These are phyloP conservation scores for Fusarium sp. DNA, from an alignment of 2,329 filamentous ascomycete species.

Conservation along the genomic window DNA sequence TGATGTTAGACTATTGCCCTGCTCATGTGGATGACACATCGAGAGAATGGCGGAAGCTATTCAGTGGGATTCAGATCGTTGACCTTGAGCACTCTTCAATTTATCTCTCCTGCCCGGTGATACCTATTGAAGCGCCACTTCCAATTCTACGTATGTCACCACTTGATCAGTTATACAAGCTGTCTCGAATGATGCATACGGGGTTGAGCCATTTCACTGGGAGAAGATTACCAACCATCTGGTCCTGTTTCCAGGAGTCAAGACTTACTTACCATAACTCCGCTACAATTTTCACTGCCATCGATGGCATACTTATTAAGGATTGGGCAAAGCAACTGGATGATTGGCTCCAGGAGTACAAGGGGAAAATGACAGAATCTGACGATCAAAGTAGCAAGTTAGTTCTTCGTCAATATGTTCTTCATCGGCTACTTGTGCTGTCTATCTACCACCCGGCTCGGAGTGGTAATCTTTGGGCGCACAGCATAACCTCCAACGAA, in stretches of 20 bases:
- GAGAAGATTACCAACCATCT: conserved; percentile 1
- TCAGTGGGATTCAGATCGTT: conserved; percentile 20
- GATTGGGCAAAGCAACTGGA: conserved; percentile 16
- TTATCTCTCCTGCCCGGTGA: conserved; percentile 4
- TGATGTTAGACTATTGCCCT: conserved; percentile 20
- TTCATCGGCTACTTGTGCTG: conserved; percentile 4
- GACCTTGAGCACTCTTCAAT: conserved; percentile 22
- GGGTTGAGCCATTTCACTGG: conserved; percentile 12
- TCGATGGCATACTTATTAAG: conserved; percentile 2
- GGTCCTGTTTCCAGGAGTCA: conserved; percentile 16
- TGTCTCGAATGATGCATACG: conserved; percentile 17
- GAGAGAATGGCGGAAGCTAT: conserved; percentile 18
- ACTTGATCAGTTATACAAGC: conserved; percentile 5
- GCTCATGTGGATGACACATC: conserved; percentile 18
- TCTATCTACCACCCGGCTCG: conserved; percentile 11
- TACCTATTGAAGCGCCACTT: conserved; percentile 9
- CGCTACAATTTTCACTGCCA: conserved; percentile 1
- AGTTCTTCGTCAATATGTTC: conserved; percentile 7
- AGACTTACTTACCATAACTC: not conserved
- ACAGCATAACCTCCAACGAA: conserved; percentile 12
- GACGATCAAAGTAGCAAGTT: conserved; percentile 24
- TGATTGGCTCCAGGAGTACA: conserved; percentile 17
- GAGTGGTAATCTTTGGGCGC: conserved; percentile 12
- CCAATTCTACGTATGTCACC: conserved; percentile 16
- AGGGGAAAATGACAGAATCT: conserved; percentile 9